Conservation (phyloP, 148 eudicot genomes). For the Camellia lanceoleosa region DNA sequence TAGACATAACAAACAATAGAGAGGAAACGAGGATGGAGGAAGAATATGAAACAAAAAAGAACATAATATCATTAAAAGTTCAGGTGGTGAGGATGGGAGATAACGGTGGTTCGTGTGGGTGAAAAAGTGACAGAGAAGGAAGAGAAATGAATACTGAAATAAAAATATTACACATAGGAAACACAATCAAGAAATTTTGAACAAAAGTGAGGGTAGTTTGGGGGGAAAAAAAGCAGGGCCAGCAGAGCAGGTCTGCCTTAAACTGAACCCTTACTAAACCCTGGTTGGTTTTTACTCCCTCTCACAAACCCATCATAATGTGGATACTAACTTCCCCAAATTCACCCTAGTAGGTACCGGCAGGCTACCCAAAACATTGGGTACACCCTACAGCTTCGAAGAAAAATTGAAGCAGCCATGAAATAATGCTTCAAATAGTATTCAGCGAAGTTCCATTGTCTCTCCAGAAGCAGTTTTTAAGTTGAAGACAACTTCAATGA, state of each 20-base stretch:
- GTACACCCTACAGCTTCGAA: not conserved
- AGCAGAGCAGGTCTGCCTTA: not conserved
- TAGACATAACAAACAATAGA: not conserved
- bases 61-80: not conserved
- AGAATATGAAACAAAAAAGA: not conserved
- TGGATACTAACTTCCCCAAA: not conserved
- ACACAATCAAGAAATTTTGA: not conserved
- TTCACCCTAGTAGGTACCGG: not conserved
- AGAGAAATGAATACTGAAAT: not conserved
- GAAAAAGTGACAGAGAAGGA: not conserved
- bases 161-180: not conserved
- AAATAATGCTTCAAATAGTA: slow-evolving; percentile 2
- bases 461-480: not conserved
- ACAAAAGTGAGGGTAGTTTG: not conserved
- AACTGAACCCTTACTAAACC: not conserved
- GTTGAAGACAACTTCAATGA: not conserved
- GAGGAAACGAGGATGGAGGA: not conserved
- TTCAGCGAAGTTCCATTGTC: not conserved
- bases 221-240: not conserved
- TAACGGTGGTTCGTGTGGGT: not conserved
- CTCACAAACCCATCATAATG: not conserved
- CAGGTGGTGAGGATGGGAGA: not conserved
- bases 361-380: not conserved
- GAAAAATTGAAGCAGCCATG: not conserved
- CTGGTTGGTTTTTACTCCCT: not conserved